Percentiles rank a stretch among this genome's conserved stretches.
Conservation (phyloP, 306 rosid genomes). For the Morella rubra region DNA sequence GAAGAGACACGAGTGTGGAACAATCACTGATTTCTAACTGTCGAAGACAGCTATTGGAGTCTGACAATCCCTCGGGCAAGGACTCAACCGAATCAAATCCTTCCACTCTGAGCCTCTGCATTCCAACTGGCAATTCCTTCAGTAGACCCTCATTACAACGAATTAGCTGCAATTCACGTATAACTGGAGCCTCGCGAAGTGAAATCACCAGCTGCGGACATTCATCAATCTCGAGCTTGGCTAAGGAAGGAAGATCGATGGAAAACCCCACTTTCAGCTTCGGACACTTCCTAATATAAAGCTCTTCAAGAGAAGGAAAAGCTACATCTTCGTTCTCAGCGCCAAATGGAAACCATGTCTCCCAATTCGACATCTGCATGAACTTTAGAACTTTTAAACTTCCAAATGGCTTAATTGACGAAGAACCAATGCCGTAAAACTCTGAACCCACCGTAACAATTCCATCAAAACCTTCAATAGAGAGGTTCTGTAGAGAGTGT, state of each 20-base stretch:
- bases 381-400: background rate
- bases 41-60: background rate
- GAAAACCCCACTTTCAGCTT: background rate
- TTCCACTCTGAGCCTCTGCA: background rate
- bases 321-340: background rate
- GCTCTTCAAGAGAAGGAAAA: conserved; percentile 2
- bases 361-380: background rate
- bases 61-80: background rate
- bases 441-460: background rate
- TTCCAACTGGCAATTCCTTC: background rate
- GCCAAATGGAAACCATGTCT: conserved; percentile 1
- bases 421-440: background rate
- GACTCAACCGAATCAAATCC: conserved; percentile 4
- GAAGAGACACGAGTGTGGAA: background rate
- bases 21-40: background rate
- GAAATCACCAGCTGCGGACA: background rate
- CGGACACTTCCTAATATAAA: fast-evolving
- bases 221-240: background rate
- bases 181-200: background rate
- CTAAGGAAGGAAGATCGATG: background rate
- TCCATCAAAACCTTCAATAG: background rate
- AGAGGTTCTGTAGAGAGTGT: background rate
- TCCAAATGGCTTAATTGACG: conserved; percentile 5
- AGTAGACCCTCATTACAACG: background rate
- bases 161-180: background rate